Conservation (phyloP, 2,329 filamentous ascomycete genomes). For the Aspergillus sp. region DNA sequence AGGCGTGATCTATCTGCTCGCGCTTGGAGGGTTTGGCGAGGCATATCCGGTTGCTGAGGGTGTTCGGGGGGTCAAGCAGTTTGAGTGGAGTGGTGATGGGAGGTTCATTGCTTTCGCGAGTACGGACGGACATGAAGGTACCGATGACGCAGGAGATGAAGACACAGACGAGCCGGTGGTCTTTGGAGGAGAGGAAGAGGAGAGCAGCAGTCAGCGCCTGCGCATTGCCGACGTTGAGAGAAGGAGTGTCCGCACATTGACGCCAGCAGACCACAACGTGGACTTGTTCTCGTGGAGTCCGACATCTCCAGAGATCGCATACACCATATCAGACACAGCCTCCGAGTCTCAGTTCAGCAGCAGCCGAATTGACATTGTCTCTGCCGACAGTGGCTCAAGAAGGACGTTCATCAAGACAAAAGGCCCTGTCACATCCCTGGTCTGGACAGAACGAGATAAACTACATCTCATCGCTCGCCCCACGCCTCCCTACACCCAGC, state of each 20-base stretch:
- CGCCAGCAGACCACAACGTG: neutral
- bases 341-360: neutral
- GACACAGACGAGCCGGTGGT: neutral
- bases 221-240: neutral
- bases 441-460: neutral
- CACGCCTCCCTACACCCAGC: constrained; percentile 2
- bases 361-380: neutral
- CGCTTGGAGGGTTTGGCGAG: constrained; percentile 2
- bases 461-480: constrained; percentile 1
- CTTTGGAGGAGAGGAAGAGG: neutral
- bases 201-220: neutral
- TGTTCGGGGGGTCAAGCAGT: neutral
- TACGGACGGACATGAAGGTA: neutral
- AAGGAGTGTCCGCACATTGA: neutral
- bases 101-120: constrained; percentile 4
- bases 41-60: neutral
- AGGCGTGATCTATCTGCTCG: constrained; percentile 3
- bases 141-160: neutral
- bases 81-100: constrained; percentile 8
- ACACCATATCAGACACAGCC: neutral
- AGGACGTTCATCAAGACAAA: neutral
- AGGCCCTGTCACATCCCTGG: neutral
- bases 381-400: neutral
- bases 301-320: neutral
- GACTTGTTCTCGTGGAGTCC: constrained; percentile 2